phyloP scores from a whole-genome alignment of 78 protist species.

The Chrysochromulina parva region DNA sequence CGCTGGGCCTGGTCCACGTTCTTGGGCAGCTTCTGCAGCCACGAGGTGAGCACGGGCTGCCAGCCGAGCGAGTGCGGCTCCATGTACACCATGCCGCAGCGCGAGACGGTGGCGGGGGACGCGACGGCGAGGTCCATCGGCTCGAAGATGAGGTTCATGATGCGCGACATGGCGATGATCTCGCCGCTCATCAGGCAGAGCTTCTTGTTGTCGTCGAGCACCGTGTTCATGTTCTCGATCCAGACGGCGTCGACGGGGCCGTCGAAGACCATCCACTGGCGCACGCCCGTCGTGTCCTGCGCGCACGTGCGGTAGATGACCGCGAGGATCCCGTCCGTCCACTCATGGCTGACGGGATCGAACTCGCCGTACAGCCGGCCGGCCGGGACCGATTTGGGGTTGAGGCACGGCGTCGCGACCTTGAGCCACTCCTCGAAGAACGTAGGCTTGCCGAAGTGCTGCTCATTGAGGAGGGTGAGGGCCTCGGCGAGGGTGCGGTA shows the following conservation, averaged over 20 bases:
- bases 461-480: not conserved
- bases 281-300: not conserved
- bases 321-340: constrained; percentile 78
- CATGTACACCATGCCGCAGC: constrained; percentile 88
- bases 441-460: not conserved
- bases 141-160: constrained; percentile 85
- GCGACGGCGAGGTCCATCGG: constrained; percentile 88
- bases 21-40: constrained; percentile 57
- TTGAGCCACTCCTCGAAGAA: not conserved
- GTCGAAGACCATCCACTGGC: constrained; percentile 81
- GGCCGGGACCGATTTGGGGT: constrained; percentile 67
- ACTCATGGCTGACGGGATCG: constrained; percentile 61
- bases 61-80: constrained; percentile 66
- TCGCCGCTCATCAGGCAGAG: constrained; percentile 84
- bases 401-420: constrained; percentile 38
- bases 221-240: constrained; percentile 92
- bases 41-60: constrained; percentile 45
- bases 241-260: constrained; percentile 92
- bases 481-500: constrained; percentile 33
- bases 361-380: constrained; percentile 75
- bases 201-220: constrained; percentile 91
- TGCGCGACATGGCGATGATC: constrained; percentile 67
- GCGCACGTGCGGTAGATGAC: not conserved
- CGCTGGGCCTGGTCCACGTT: not conserved
- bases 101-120: constrained; percentile 86